Evolutionary conservation across 371 early-diverging fungal genomes (phyloP).

Genomic region (Mortierella sp.): DNA sequence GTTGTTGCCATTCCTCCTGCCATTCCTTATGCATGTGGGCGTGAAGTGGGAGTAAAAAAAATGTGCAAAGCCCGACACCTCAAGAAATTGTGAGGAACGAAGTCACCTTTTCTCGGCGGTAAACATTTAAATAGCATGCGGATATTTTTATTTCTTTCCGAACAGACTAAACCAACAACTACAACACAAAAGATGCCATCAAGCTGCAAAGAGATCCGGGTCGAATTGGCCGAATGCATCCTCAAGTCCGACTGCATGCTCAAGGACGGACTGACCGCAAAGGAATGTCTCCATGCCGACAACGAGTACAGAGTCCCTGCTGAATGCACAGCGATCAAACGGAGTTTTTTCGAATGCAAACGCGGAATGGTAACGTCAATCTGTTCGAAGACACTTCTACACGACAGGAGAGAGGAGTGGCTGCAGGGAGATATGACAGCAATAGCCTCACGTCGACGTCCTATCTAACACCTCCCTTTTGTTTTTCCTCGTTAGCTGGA

Average conservation of each 20-base stretch:
- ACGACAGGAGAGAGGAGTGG: not conserved
- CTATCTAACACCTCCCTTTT: not conserved
- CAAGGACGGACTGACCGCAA: slow-evolving; percentile 71
- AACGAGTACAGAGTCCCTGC: slow-evolving; percentile 71
- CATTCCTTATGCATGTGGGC: slow-evolving; percentile 16
- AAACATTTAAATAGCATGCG: not conserved
- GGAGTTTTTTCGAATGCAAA: slow-evolving; percentile 78
- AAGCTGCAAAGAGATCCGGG: slow-evolving; percentile 77
- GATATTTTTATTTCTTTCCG: not conserved
- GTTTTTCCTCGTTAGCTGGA: slow-evolving; percentile 34
- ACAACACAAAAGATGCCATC: slow-evolving; percentile 65
- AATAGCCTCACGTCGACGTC: too few relatives aligned
- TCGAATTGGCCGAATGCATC: slow-evolving; percentile 79
- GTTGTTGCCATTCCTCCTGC: slow-evolving; percentile 25
- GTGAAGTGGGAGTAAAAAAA: not conserved
- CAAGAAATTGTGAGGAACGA: not conserved
- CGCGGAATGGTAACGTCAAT: slow-evolving; percentile 76
- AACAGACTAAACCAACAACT: not conserved
- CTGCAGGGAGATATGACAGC: not conserved
- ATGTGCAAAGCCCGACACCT: not conserved
- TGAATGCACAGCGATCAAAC: slow-evolving; percentile 74
- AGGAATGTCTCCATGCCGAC: slow-evolving; percentile 76
- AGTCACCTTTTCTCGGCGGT: not conserved
- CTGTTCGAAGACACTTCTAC: not conserved
- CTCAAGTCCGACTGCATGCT: slow-evolving; percentile 81